phyloP scores from a whole-genome alignment of 2,329 filamentous ascomycete species.

The Ophiostoma fasciatum region DNA sequence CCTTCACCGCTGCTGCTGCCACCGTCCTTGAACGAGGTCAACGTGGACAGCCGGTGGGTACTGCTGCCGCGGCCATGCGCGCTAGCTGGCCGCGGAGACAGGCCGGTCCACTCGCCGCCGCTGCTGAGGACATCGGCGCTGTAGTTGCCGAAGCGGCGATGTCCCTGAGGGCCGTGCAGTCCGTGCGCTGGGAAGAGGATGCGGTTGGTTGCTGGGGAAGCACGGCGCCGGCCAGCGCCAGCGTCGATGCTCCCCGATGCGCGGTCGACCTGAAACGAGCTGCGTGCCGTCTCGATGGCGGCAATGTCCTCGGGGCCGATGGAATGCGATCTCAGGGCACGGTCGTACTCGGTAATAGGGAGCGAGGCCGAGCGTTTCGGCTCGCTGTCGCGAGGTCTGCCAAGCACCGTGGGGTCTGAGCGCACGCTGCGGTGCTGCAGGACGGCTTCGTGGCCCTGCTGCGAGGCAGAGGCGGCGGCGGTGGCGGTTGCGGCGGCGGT shows the following conservation, averaged over 20 bases:
- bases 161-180: too few species aligned
- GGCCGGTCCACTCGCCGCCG: constrained; percentile 31
- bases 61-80: constrained; percentile 36
- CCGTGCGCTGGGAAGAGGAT: constrained; percentile 19
- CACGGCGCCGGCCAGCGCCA: constrained; percentile 19
- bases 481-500: constrained; percentile 5
- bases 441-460: constrained; percentile 13
- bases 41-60: constrained; percentile 19
- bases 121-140: constrained; percentile 14
- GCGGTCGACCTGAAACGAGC: constrained; percentile 34
- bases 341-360: constrained; percentile 45
- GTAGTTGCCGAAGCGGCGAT: constrained; percentile 4
- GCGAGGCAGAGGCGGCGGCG: constrained; percentile 14
- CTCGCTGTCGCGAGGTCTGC: constrained; percentile 21
- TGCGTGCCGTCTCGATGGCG: constrained; percentile 37
- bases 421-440: constrained; percentile 34
- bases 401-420: constrained; percentile 24
- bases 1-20: neutral
- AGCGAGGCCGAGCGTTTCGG: constrained; percentile 42
- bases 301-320: constrained; percentile 39
- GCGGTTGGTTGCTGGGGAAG: constrained; percentile 22
- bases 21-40: too few species aligned
- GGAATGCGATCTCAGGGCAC: constrained; percentile 46
- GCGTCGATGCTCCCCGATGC: constrained; percentile 11
- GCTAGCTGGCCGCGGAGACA: constrained; percentile 48